Percentiles rank a stretch among this genome's conserved stretches.
Conservation (phyloP, 164 flowering plant species). For the Dillenia suffruticosa region DNA sequence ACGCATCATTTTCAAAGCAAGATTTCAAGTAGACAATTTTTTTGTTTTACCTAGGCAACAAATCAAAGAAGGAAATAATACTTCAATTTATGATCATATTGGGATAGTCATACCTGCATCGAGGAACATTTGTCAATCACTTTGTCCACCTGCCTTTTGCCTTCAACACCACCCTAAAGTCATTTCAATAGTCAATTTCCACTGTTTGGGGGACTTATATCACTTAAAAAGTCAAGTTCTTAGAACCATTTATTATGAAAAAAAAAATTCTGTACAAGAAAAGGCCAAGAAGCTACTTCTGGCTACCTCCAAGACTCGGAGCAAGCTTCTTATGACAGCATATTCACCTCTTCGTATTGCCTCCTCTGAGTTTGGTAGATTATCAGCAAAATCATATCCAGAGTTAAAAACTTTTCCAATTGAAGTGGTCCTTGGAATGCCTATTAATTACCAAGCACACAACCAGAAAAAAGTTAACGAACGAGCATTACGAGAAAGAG, state of each 20-base stretch:
- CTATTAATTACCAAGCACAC: slow-evolving; percentile 27
- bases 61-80: neutral
- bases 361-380: slow-evolving; percentile 79
- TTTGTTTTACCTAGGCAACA: neutral
- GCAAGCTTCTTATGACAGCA: slow-evolving; percentile 88
- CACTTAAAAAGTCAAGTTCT: too few relatives aligned
- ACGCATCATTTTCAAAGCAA: neutral
- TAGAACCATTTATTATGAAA: too few relatives aligned
- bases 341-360: slow-evolving; percentile 93
- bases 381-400: slow-evolving; percentile 43
- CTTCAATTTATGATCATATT: neutral
- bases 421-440: slow-evolving; percentile 74
- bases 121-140: slow-evolving; percentile 95
- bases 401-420: slow-evolving; percentile 68
- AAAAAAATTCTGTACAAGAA: too few relatives aligned
- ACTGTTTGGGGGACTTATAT: too few relatives aligned
- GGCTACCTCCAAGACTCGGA: slow-evolving; percentile 69
- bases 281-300: neutral
- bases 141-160: slow-evolving; percentile 93
- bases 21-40: too few relatives aligned
- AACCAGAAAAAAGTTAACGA: too few relatives aligned
- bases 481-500: neutral
- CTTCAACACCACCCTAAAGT: slow-evolving; percentile 92
- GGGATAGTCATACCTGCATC: slow-evolving; percentile 70
- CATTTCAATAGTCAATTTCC: slow-evolving; percentile 8